phyloP scores from a whole-genome alignment of 495 filamentous ascomycete genomes.

The Annulohypoxylon nitens region DNA sequence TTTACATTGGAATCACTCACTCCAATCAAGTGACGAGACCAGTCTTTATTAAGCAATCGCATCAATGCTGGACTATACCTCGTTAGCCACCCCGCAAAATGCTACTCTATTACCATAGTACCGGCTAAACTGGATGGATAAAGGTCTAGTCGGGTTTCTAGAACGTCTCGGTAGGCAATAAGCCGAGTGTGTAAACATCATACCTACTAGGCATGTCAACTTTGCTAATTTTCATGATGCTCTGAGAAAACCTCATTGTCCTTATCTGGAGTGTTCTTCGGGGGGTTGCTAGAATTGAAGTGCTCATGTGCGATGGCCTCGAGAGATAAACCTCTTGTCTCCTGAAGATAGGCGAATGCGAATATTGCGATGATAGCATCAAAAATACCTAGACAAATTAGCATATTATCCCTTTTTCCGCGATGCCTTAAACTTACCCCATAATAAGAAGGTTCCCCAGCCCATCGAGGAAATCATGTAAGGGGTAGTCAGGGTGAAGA shows the following conservation, averaged over 20 bases:
- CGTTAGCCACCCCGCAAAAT: conserved; percentile 35
- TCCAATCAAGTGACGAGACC: conserved; percentile 15
- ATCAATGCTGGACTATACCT: neutral
- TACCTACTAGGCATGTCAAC: no score
- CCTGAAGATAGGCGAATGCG: conserved; percentile 44
- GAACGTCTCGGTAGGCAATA: conserved; percentile 16
- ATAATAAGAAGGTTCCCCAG: conserved; percentile 67
- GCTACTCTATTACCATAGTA: conserved; percentile 1
- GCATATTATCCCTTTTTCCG: neutral
- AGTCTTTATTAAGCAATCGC: neutral
- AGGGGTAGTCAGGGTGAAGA: conserved; percentile 64
- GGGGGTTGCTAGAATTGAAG: conserved; percentile 28
- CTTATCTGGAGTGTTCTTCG: neutral
- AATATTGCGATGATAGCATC: conserved; percentile 43
- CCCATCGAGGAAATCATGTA: conserved; percentile 64
- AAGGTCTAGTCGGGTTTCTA: conserved; percentile 10
- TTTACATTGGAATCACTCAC: neutral
- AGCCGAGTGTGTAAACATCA: neutral
- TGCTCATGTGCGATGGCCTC: conserved; percentile 45
- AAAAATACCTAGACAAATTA: conserved; percentile 38
- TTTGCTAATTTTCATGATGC: conserved; percentile 24
- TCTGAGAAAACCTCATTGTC: conserved; percentile 18
- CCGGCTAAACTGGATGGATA: conserved; percentile 43
- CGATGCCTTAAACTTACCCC: conserved; percentile 36
- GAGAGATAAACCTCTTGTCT: conserved; percentile 48